phyloP scores from a whole-genome alignment of 2,329 filamentous ascomycete genomes.

The Didymella exigua region DNA sequence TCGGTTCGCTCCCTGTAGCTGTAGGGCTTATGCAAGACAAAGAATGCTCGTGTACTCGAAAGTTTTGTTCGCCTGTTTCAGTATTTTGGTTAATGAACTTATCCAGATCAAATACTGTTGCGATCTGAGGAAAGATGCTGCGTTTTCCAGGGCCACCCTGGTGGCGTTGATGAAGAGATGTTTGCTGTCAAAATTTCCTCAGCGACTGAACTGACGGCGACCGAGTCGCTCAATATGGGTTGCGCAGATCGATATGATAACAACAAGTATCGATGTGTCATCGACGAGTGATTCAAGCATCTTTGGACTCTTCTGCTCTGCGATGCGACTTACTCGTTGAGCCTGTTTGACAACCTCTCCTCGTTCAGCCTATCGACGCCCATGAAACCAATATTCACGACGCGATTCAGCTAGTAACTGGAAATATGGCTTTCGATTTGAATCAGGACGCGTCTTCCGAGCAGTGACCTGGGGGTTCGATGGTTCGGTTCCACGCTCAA shows the following conservation, averaged over 20 bases:
- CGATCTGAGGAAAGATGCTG: not conserved
- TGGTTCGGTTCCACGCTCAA: not conserved
- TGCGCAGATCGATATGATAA: not conserved
- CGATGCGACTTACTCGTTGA: not conserved
- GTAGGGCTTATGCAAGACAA: not conserved
- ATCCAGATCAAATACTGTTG: not conserved
- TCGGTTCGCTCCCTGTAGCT: not conserved
- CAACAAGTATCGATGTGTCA: not conserved
- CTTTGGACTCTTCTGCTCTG: not conserved
- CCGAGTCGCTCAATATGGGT: not conserved
- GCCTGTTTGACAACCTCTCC: not conserved
- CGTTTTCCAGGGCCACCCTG: conserved; percentile 1
- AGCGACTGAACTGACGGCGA: not conserved
- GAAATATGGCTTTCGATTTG: not conserved
- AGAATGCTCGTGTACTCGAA: not conserved
- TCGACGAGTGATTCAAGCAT: not conserved
- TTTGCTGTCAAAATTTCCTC: not conserved
- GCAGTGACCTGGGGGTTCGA: not conserved
- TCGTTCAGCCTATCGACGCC: not conserved
- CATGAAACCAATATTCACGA: not conserved
- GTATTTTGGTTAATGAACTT: not conserved
- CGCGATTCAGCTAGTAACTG: not conserved
- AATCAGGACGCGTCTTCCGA: not conserved
- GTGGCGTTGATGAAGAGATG: not conserved
- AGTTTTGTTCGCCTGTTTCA: conserved; percentile 5